Evolutionary conservation across 2,329 filamentous ascomycete species (phyloP).

Genomic region (Sporothrix pallida): DNA sequence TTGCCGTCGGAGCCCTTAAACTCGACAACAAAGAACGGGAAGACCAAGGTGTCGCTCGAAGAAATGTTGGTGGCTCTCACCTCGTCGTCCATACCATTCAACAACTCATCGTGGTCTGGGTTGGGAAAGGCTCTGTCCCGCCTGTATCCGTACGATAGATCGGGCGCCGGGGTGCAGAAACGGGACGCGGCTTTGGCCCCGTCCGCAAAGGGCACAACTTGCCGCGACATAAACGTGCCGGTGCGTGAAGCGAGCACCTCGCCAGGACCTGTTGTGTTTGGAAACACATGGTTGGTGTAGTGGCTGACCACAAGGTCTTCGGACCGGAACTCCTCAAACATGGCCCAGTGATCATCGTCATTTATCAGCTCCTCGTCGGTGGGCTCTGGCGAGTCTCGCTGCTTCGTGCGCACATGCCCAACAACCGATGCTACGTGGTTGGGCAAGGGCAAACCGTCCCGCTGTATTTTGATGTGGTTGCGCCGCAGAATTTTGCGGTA

Average conservation of each 20-base stretch:
- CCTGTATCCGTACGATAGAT: neutral
- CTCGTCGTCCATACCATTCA: neutral
- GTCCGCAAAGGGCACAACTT: slow-evolving; percentile 13
- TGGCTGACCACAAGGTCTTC: neutral
- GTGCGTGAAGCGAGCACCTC: neutral
- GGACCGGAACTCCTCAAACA: neutral
- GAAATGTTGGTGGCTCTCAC: neutral
- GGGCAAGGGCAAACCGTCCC: neutral
- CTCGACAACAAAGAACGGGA: slow-evolving; percentile 34
- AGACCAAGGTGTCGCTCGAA: slow-evolving; percentile 33
- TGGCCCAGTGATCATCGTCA: neutral
- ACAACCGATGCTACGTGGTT: slow-evolving; percentile 9
- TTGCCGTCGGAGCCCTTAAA: slow-evolving; percentile 13
- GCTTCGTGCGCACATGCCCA: neutral
- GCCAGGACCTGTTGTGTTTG: neutral
- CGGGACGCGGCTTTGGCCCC: neutral
- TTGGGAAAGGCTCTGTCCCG: neutral
- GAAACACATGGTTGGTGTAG: neutral
- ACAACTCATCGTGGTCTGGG: neutral
- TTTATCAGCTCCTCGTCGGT: neutral
- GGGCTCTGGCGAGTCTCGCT: slow-evolving; percentile 2
- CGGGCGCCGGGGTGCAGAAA: neutral
- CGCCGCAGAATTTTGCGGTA: neutral
- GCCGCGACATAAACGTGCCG: neutral
- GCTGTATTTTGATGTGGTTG: neutral